Base-by-base conservation (phyloP, 208 protist species). In the Wallacemonas rigidus region DNA sequence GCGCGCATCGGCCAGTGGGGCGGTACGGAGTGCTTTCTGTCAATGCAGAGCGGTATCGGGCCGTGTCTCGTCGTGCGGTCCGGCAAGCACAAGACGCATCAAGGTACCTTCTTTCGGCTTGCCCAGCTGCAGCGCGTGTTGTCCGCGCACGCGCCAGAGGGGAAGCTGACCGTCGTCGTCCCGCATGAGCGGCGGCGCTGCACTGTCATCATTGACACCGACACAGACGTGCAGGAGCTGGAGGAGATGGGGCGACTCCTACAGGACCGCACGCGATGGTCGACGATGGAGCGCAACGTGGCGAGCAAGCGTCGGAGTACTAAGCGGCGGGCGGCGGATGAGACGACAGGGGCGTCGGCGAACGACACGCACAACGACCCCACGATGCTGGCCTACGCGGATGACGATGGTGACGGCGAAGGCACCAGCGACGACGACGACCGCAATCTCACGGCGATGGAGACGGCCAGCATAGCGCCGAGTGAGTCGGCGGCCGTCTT, bases 21-120 rank as follows among this genome's bases (percentile, higher is more conserved):
- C 41, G 91, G 91, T 39, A 94, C 91, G 1, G 88, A 93, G 67
- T 95, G 91, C 77, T 95, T 92, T 74, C 87, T 95, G 58, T 92
- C 86, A 2, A 67, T 77, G 7, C 84, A 95, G 74, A 71, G 62
- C 9, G 81, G 80, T 2, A 55, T 91, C 15, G 91, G 91, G 12
- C 91, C 91, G 6, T 95, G 91, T 62, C 77, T 95, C 35, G 87
- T 95, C 45, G 91, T 95, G 12, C 86, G 88, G 51, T 88, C 82
- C 40, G 84, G 75, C 63, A 44, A 72, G 12, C 88, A 95, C 77
- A 82, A 84, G 57, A 35, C 39, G 1, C 79, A 89, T 55, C 73
- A 92, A 62, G 88, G 86, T 36, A 95, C 86, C 14, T 93, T 95
- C 62, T 95, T 95, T 74, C 82, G 53, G 3, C 79, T 95, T 1